Evolutionary conservation across 2,329 filamentous ascomycete species (phyloP), one percentile per base, ranked within the genome.

Genomic region (Fusarium agapanthi): DNA sequence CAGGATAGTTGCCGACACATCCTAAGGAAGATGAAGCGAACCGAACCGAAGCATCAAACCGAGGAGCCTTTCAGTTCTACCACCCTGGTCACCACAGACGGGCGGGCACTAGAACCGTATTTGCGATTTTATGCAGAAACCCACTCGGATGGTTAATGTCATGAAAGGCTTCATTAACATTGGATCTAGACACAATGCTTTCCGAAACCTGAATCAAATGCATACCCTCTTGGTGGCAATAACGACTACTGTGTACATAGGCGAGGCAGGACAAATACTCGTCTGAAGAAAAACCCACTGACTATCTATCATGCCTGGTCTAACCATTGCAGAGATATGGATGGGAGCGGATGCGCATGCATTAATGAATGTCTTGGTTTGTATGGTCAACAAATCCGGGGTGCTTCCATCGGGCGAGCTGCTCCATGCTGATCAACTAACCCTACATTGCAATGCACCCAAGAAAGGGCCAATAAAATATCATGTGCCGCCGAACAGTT

Each of bases 31-130:
- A 32, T 24, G 38, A 64, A 51, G 9, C 35, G 34, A 69, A 37
- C 24, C 37, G 58, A 69, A 63, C 40, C 65, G 66, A 63, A 50
- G 14, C n/a, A 24, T 34, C 50, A 48, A 47, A 22, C 48, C 57
- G 44, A 64, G 18, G 18, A 54, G n/a, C 11, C 20, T 15, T 64
- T 34, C 26, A 20, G n/a, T 12, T 53, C 22, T 26, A 13, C 18
- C 28, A 37, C 51, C 30, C 44, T 32, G 13, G 22, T 10, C 7
- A n/a, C 22, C 22, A n/a, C 22, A 32, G 22, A 32, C 13, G 37
- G 34, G 30, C 24, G 16, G 30, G n/a, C 16, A 28, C 24, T 24
- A 24, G 15, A 32, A 24, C 12, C 26, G 34, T 24, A 28, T 38
- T 34, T 34, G 34, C 24, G 32, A 30, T 47, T 45, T 32, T 14